phyloP scores from a whole-genome alignment of 345 rosid species.

The Bruguiera sexangula region DNA sequence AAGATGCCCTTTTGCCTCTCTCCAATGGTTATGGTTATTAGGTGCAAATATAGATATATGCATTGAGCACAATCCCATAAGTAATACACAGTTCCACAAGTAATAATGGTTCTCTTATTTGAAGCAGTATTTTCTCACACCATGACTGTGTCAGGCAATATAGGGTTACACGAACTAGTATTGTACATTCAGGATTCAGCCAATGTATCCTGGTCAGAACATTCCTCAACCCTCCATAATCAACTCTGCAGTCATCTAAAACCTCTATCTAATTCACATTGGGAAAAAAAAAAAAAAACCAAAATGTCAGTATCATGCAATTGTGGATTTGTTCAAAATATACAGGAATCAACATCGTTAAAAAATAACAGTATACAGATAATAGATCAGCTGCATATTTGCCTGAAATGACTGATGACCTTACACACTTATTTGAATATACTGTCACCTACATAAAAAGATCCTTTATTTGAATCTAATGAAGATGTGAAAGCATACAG shows the following conservation, averaged over 20 bases:
- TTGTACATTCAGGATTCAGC: neutral
- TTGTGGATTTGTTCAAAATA: too few relatives aligned
- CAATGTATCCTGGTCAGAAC: neutral
- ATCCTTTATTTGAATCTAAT: neutral
- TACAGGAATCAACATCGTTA: too few relatives aligned
- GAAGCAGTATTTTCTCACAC: neutral
- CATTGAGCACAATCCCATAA: neutral
- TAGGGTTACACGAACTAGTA: neutral
- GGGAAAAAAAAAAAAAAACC: neutral
- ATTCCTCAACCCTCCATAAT: neutral
- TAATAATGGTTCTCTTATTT: neutral
- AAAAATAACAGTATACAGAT: neutral
- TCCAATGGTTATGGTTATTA: neutral
- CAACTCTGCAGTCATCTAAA: neutral
- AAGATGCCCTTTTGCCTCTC: too few relatives aligned
- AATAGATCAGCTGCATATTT: neutral
- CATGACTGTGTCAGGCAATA: neutral
- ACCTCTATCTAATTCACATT: neutral
- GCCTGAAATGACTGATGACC: too few relatives aligned
- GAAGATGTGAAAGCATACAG: neutral
- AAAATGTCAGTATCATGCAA: neutral
- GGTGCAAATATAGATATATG: neutral
- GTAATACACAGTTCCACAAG: neutral
- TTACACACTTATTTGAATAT: too few relatives aligned
- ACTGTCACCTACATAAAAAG: too few relatives aligned